Evolutionary conservation across 1,284 basidiomycete genomes (phyloP).

Genomic region (Boletus smithii): DNA sequence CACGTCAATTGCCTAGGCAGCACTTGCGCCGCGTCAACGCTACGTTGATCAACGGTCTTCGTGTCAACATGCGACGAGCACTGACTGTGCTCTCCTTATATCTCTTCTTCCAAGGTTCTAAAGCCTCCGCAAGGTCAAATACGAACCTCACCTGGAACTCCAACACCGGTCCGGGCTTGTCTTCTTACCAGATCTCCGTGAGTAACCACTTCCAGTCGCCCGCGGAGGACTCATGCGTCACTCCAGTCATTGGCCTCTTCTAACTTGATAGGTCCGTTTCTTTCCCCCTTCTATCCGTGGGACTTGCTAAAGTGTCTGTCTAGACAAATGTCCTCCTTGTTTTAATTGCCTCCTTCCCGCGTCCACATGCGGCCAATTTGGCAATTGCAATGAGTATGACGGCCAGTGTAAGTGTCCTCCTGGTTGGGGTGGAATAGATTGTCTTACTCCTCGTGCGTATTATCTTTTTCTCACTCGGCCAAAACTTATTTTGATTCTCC

Average conservation of each 20-base stretch:
- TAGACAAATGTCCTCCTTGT: constrained; percentile 54
- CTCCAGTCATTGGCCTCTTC: constrained; percentile 24
- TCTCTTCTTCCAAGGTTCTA: constrained; percentile 16
- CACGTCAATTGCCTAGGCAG: constrained; percentile 11
- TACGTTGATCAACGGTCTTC: not conserved
- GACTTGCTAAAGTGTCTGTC: not conserved
- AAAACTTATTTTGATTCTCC: constrained; percentile 3
- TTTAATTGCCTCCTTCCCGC: constrained; percentile 75
- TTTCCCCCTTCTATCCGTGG: not conserved
- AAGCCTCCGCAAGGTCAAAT: constrained; percentile 5
- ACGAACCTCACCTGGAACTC: constrained; percentile 21
- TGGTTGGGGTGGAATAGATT: constrained; percentile 84
- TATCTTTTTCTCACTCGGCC: not conserved
- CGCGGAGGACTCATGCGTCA: constrained; percentile 9
- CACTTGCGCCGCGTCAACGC: not conserved
- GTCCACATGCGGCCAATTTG: constrained; percentile 72
- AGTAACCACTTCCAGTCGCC: constrained; percentile 4
- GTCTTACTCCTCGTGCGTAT: constrained; percentile 63
- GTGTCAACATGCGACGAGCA: constrained; percentile 26
- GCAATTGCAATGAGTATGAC: constrained; percentile 73
- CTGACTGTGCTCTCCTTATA: constrained; percentile 12
- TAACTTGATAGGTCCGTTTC: constrained; percentile 15
- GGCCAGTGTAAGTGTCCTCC: constrained; percentile 79
- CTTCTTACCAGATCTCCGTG: constrained; percentile 30
- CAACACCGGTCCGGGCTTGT: constrained; percentile 12